Evolutionary conservation across 2,329 filamentous ascomycete genomes (phyloP).

Genomic region (Rhynchosporium agropyri): DNA sequence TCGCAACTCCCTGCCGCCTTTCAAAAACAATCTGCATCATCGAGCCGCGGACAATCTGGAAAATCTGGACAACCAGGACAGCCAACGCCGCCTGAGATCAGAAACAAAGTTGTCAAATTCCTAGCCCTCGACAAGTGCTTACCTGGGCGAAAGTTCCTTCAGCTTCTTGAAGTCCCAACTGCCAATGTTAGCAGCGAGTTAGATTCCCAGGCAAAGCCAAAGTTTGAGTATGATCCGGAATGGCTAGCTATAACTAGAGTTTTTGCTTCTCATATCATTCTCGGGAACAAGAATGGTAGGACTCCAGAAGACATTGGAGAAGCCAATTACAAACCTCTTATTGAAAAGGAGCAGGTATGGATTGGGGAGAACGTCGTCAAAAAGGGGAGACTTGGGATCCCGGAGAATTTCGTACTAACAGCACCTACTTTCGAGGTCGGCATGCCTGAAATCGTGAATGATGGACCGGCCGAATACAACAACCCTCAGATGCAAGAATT

Average conservation of each 20-base stretch:
- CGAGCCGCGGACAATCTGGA: slow-evolving; percentile 35
- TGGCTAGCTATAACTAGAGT: slow-evolving; percentile 93
- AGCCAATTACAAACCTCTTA: slow-evolving; percentile 65
- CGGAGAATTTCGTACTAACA: slow-evolving; percentile 75
- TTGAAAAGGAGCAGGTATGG: slow-evolving; percentile 76
- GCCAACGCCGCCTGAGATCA: slow-evolving; percentile 70
- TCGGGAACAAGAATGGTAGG: slow-evolving; percentile 61
- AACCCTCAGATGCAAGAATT: slow-evolving; percentile 86
- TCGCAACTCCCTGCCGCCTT: slow-evolving; percentile 79
- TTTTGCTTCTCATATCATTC: slow-evolving; percentile 66
- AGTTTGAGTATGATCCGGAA: slow-evolving; percentile 75
- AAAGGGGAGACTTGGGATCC: slow-evolving; percentile 65
- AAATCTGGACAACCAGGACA: slow-evolving; percentile 52
- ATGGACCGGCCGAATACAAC: slow-evolving; percentile 78
- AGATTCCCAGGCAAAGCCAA: slow-evolving; percentile 28
- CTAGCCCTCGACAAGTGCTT: slow-evolving; percentile 91
- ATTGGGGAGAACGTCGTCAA: slow-evolving; percentile 74
- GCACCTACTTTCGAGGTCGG: slow-evolving; percentile 69
- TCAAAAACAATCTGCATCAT: slow-evolving; percentile 46
- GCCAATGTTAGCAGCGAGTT: slow-evolving; percentile 37
- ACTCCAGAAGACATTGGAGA: slow-evolving; percentile 67
- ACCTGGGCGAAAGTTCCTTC: slow-evolving; percentile 77
- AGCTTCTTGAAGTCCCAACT: slow-evolving; percentile 68
- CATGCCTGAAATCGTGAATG: slow-evolving; percentile 57
- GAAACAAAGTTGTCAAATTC: slow-evolving; percentile 80